A percentile compares a stretch with the other conserved stretches of the same genome.
phyloP scores from a whole-genome alignment of 352 stramenopile genomes.

The Phytophthora citricola region DNA sequence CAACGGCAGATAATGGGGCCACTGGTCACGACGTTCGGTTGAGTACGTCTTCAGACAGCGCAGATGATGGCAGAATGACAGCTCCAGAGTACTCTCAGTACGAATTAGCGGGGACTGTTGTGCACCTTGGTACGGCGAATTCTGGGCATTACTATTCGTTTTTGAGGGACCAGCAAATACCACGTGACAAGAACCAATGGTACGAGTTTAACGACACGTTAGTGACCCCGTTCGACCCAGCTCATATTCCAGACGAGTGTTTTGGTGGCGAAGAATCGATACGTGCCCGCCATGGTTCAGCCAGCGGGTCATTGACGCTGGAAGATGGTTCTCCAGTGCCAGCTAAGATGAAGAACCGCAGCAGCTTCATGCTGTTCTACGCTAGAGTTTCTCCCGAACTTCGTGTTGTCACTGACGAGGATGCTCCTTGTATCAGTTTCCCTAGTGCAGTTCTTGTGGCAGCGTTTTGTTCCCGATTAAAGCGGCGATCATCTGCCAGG shows the following conservation, averaged over 20 bases:
- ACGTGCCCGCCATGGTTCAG: slow-evolving; percentile 23
- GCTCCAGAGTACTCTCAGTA: slow-evolving; percentile 88
- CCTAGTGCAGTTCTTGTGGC: slow-evolving; percentile 37
- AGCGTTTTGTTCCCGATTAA: slow-evolving; percentile 52
- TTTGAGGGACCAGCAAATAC: slow-evolving; percentile 66
- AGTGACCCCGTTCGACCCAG: slow-evolving; percentile 76
- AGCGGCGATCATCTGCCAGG: slow-evolving; percentile 33
- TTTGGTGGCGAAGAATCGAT: slow-evolving; percentile 60
- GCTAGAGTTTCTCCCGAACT: slow-evolving; percentile 61
- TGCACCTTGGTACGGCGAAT: slow-evolving; percentile 89
- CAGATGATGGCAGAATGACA: slow-evolving; percentile 36
- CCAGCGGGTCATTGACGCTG: slow-evolving; percentile 25
- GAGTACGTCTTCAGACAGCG: slow-evolving; percentile 34
- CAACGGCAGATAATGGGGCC: slow-evolving; percentile 26
- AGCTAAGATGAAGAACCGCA: slow-evolving; percentile 78
- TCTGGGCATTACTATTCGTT: slow-evolving; percentile 93
- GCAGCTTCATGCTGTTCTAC: slow-evolving; percentile 91
- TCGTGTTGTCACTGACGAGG: slow-evolving; percentile 20
- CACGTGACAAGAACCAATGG: slow-evolving; percentile 54
- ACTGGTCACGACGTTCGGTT: slow-evolving; percentile 32
- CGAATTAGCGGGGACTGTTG: slow-evolving; percentile 86
- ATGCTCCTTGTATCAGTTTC: slow-evolving; percentile 35
- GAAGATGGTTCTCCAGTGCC: slow-evolving; percentile 27
- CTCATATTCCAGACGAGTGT: slow-evolving; percentile 78
- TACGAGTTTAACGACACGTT: slow-evolving; percentile 92